Conservation (phyloP, 495 filamentous ascomycete species). For the Baudoinia panamericana region DNA sequence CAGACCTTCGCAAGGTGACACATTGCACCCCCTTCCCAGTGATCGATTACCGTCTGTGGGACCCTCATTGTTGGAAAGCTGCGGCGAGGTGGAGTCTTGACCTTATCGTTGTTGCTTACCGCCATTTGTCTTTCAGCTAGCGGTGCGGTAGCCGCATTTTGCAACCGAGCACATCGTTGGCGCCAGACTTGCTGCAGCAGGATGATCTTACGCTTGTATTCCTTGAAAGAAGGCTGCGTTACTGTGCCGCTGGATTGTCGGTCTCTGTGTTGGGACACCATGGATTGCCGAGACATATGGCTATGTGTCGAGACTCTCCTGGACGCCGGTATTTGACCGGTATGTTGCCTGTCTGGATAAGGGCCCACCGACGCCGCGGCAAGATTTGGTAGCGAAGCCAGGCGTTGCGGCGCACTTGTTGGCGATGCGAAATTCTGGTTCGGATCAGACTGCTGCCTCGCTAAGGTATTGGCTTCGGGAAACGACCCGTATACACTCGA, state of each 20-base stretch:
- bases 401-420: background rate
- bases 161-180: conserved; percentile 17
- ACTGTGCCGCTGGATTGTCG: background rate
- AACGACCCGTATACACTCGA: conserved; percentile 1
- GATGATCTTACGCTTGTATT: conserved; percentile 25
- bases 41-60: conserved; percentile 21
- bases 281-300: background rate
- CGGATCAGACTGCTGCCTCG: conserved; percentile 10
- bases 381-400: conserved; percentile 13
- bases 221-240: conserved; percentile 13
- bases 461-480: background rate
- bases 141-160: too few species aligned
- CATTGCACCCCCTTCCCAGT: conserved; percentile 30
- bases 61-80: conserved; percentile 5
- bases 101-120: too few species aligned
- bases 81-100: background rate
- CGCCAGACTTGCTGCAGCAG: conserved; percentile 27
- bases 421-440: background rate
- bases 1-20: conserved; percentile 30
- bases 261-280: conserved; percentile 1
- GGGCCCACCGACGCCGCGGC: conserved; percentile 4
- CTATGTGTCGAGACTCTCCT: background rate
- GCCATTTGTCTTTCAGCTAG: too few species aligned
- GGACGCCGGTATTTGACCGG: too few species aligned
- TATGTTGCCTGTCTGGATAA: too few species aligned